phyloP scores from a whole-genome alignment of 1,284 basidiomycete species.

The Volvariella surrecta region DNA sequence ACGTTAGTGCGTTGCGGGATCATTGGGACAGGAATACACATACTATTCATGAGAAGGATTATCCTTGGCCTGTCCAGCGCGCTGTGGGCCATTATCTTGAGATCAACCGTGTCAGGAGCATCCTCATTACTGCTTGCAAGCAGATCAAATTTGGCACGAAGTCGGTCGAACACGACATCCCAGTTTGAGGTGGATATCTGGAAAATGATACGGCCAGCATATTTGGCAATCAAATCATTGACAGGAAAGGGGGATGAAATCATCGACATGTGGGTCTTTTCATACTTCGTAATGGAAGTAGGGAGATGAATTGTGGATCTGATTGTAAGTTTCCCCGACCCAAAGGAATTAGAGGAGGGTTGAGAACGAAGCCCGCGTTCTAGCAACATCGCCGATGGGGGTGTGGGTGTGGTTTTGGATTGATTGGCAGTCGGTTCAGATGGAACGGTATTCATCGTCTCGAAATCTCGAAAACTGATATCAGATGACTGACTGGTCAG shows the following conservation, averaged over 20 bases:
- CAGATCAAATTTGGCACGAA: constrained; percentile 65
- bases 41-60: constrained; percentile 59
- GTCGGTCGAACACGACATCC: constrained; percentile 68
- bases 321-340: constrained; percentile 29
- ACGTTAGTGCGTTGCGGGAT: background rate
- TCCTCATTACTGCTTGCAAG: constrained; percentile 48
- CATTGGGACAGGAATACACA: constrained; percentile 10
- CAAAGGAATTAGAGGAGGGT: constrained; percentile 37
- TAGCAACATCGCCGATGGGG: background rate
- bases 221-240: constrained; percentile 56
- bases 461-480: constrained; percentile 63
- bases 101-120: constrained; percentile 59
- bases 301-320: constrained; percentile 32
- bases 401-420: background rate
- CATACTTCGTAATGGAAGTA: constrained; percentile 43
- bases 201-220: constrained; percentile 75
- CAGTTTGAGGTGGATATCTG: constrained; percentile 90
- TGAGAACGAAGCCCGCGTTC: constrained; percentile 20
- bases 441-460: constrained; percentile 32
- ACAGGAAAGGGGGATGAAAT: constrained; percentile 49
- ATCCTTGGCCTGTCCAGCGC: constrained; percentile 60
- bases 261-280: constrained; percentile 60
- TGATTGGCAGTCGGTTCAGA: constrained; percentile 16
- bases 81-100: constrained; percentile 69
- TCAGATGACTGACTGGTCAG: constrained; percentile 58